These are phyloP conservation scores for Gleditsia sinensis DNA, from an alignment of 306 rosid species.

Conservation along the genomic window DNA sequence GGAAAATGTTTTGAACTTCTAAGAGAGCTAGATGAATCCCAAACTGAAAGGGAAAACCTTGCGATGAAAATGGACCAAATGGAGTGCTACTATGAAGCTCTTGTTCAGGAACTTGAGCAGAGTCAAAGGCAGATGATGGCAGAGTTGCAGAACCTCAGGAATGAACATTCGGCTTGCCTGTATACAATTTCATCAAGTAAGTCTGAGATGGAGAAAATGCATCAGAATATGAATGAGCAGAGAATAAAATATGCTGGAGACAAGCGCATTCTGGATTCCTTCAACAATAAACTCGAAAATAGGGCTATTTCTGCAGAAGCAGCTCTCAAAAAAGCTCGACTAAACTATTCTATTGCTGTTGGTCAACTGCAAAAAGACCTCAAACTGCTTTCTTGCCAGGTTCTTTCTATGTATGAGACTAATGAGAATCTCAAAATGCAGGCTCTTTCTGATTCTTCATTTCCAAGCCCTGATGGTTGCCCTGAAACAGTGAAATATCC, in stretches of 20 bases:
- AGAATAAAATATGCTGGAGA: constrained; percentile 68
- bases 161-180: constrained; percentile 85
- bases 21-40: constrained; percentile 80
- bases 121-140: constrained; percentile 93
- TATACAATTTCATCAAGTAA: constrained; percentile 87
- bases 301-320: constrained; percentile 87
- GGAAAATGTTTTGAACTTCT: constrained; percentile 72
- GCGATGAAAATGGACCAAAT: constrained; percentile 93
- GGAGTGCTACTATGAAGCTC: constrained; percentile 99
- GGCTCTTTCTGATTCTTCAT: constrained; percentile 71
- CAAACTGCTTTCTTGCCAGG: constrained; percentile 82
- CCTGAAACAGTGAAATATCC: constrained; percentile 46
- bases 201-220: constrained; percentile 79
- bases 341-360: constrained; percentile 96
- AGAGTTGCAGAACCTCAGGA: constrained; percentile 90
- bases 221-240: constrained; percentile 78
- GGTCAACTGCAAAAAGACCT: constrained; percentile 98
- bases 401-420: constrained; percentile 87
- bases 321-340: constrained; percentile 90
- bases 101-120: constrained; percentile 96
- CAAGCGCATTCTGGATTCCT: constrained; percentile 61
- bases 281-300: constrained; percentile 79
- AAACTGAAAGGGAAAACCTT: constrained; percentile 82
- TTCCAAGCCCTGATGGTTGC: constrained; percentile 47
- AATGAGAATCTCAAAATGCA: constrained; percentile 87